Evolutionary conservation across 192 early-diverging fungal genomes (phyloP).

Genomic region (Chytriomyces sp.): DNA sequence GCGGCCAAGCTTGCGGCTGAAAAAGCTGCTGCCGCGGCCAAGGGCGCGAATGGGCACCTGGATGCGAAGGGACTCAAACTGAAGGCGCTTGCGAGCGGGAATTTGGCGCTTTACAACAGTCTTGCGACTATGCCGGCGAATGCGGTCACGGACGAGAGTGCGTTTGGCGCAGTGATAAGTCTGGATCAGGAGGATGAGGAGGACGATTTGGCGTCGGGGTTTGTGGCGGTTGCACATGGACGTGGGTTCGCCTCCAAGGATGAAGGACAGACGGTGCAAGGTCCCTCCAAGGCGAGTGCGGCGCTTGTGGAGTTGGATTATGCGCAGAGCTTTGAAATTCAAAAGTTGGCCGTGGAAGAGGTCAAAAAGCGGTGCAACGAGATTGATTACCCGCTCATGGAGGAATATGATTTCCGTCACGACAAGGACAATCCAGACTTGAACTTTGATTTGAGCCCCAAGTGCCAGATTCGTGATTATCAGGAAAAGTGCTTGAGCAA

Average conservation of each 20-base stretch:
- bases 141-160: conserved; percentile 28
- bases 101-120: conserved; percentile 1
- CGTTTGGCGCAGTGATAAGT: conserved; percentile 60
- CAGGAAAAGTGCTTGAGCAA: conserved; percentile 97
- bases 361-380: conserved; percentile 92
- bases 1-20: neutral
- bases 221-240: conserved; percentile 1
- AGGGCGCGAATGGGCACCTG: neutral
- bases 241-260: neutral
- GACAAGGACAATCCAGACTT: conserved; percentile 71
- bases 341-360: conserved; percentile 51
- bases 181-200: conserved; percentile 56
- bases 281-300: conserved; percentile 9
- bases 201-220: conserved; percentile 28
- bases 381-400: conserved; percentile 93
- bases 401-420: conserved; percentile 97
- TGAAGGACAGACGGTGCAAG: conserved; percentile 9
- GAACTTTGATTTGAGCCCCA: conserved; percentile 92
- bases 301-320: conserved; percentile 51
- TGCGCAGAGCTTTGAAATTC: conserved; percentile 55
- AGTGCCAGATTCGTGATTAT: conserved; percentile 91
- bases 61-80: neutral
- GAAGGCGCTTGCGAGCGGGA: conserved; percentile 1
- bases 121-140: conserved; percentile 6
- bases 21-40: neutral